Conservation (phyloP, 2,329 filamentous ascomycete genomes). For the Paecilomyces formosus region DNA sequence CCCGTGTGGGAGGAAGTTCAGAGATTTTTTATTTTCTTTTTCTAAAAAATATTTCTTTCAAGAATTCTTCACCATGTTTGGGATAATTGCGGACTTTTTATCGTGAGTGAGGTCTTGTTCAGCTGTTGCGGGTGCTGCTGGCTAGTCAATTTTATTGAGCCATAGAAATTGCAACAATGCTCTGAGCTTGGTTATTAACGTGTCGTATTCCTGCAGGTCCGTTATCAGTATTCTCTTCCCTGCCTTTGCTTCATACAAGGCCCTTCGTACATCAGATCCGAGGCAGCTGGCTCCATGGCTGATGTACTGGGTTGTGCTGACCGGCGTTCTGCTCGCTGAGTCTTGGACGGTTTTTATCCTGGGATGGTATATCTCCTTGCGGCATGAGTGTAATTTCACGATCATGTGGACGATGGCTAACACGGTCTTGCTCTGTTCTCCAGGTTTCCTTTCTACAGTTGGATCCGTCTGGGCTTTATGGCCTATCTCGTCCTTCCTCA, state of each 20-base stretch:
- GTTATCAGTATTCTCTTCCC: conserved; percentile 87
- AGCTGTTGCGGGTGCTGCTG: not conserved
- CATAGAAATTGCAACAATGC: conserved; percentile 1
- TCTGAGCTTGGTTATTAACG: conserved; percentile 10
- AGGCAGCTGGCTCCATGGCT: conserved; percentile 92
- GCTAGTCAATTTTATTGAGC: not conserved
- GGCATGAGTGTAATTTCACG: not conserved
- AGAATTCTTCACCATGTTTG: conserved; percentile 54
- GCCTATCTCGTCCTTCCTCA: conserved; percentile 95
- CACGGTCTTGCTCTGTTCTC: not conserved
- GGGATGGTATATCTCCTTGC: conserved; percentile 51
- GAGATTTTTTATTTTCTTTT: not conserved
- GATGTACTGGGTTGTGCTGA: conserved; percentile 97
- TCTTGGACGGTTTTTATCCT: conserved; percentile 84
- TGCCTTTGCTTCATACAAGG: conserved; percentile 96
- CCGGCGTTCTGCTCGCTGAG: conserved; percentile 72
- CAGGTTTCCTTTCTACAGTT: conserved; percentile 88
- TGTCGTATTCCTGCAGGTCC: conserved; percentile 50
- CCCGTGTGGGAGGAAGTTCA: not conserved
- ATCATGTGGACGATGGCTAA: conserved; percentile 1
- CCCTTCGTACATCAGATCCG: conserved; percentile 84
- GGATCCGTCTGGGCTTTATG: conserved; percentile 77
- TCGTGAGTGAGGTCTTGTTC: conserved; percentile 52
- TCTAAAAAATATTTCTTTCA: not conserved
- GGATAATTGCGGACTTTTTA: conserved; percentile 67